phyloP scores from a whole-genome alignment of 2,329 filamentous ascomycete species.

The Pestalotiopsis fici region DNA sequence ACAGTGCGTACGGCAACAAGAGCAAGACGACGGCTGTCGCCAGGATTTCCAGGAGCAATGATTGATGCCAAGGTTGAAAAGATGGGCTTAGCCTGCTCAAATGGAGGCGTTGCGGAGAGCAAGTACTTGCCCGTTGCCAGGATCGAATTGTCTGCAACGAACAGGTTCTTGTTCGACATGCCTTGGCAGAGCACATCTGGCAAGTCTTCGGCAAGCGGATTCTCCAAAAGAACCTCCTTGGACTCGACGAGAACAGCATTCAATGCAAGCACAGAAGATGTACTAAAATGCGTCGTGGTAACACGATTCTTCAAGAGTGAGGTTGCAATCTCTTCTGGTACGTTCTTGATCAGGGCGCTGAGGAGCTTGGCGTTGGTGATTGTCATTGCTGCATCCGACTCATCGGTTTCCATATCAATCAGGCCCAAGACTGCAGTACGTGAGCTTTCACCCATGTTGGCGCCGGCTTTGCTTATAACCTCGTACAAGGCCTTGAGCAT shows the following conservation, averaged over 20 bases:
- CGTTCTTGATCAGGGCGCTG: slow-evolving; percentile 84
- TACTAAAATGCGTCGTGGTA: slow-evolving; percentile 74
- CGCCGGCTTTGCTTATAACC: slow-evolving; percentile 91
- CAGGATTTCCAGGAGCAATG: slow-evolving; percentile 75
- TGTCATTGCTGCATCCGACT: slow-evolving; percentile 74
- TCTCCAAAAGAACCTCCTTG: slow-evolving; percentile 66
- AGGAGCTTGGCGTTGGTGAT: slow-evolving; percentile 90
- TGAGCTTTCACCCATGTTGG: slow-evolving; percentile 92
- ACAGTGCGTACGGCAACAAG: slow-evolving; percentile 88
- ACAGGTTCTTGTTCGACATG: slow-evolving; percentile 74
- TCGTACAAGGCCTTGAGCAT: slow-evolving; percentile 98
- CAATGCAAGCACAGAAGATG: slow-evolving; percentile 79
- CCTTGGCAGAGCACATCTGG: slow-evolving; percentile 78
- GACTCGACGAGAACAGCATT: slow-evolving; percentile 89
- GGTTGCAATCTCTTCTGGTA: slow-evolving; percentile 70
- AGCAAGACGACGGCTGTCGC: slow-evolving; percentile 81
- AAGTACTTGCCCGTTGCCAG: slow-evolving; percentile 91
- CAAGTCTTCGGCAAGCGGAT: slow-evolving; percentile 70
- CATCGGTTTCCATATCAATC: slow-evolving; percentile 83
- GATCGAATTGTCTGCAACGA: slow-evolving; percentile 84
- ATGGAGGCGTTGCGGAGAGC: slow-evolving; percentile 66
- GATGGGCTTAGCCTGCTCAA: slow-evolving; percentile 76
- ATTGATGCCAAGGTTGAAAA: slow-evolving; percentile 76
- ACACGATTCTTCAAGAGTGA: slow-evolving; percentile 69
- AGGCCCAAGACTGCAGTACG: slow-evolving; percentile 82